These are phyloP conservation scores for Rubia tinctorum DNA, from an alignment of 305 asterid species.

Conservation along the genomic window DNA sequence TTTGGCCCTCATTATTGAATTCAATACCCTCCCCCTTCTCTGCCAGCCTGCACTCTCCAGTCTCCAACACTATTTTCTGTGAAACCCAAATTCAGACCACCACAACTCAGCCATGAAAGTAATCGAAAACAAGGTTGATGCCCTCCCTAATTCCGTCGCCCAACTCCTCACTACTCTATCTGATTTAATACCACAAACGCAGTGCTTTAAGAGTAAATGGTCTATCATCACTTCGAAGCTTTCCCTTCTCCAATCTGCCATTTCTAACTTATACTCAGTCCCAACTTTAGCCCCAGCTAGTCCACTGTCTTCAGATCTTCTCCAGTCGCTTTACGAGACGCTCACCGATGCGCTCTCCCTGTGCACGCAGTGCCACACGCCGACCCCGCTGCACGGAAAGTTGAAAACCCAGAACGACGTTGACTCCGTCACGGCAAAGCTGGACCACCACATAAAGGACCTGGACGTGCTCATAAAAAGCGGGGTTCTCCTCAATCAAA, in stretches of 20 bases:
- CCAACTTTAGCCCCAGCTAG: constrained; percentile 23
- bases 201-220: constrained; percentile 76
- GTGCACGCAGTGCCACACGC: constrained; percentile 44
- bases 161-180: constrained; percentile 42
- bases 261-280: constrained; percentile 24
- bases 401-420: constrained; percentile 76
- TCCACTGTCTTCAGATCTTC: constrained; percentile 53
- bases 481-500: constrained; percentile 37
- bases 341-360: constrained; percentile 47
- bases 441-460: constrained; percentile 67
- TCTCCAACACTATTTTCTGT: background rate
- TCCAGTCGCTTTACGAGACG: constrained; percentile 47
- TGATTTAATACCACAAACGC: constrained; percentile 39
- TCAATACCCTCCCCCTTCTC: background rate
- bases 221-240: constrained; percentile 49
- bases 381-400: constrained; percentile 49
- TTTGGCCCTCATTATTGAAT: background rate
- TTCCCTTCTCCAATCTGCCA: constrained; percentile 43
- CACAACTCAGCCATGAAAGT: constrained; percentile 54
- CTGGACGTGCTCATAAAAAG: constrained; percentile 51
- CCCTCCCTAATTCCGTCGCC: constrained; percentile 15
- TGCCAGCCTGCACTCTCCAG: constrained; percentile 2
- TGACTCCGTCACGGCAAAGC: constrained; percentile 54
- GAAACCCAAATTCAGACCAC: background rate
- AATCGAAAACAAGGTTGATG: constrained; percentile 18